Base-by-base conservation (phyloP, 306 rosid species). In the Quercus mongolica region DNA sequence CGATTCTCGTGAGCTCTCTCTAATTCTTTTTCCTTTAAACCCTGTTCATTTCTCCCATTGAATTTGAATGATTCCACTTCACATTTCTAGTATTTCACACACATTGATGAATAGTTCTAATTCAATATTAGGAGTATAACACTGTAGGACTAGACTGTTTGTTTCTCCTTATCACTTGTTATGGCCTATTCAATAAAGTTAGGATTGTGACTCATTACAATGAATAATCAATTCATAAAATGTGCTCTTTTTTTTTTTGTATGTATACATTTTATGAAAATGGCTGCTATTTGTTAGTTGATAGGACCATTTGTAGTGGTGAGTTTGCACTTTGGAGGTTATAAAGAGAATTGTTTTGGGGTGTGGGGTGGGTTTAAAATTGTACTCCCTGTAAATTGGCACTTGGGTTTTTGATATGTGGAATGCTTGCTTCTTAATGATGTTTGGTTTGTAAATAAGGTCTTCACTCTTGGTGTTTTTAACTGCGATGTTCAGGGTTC, bases 1-100 rank as follows among this genome's bases (percentile, higher is more conserved):
- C 6, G 86, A 87, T 58, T 0, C 91, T 72, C 55, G 97, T 92
- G 79, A 82, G 54, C 64, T 23, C 54, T 49, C 54, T 2, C 46
- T 41, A 8, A 8, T 41, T 41, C 46, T 8, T 41, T 8, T 8
- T 41, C 46, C 46, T 41, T 41, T 41, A 41, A 41, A 41, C 46
- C 11, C 46, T 41, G 11, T 41, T 41, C 46, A 41, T 41, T 41
- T 41, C 46, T 41, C 46, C 11, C 46, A 41, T 8, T 1, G 20
- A 63, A 28, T 28, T 28, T 26, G 15, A 28, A 14, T 5, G 69
- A 5, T 63, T 63, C 69, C 6, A 1, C 2, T 67, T 67, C 72
- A 8, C 12, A 41, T 41, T 41, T 8, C 46, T 41, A 41, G 11
- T 41, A 7, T 41, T 41, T 41, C 46, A 41, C 46, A 67, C 38